Evolutionary conservation across 805 yeast species (phyloP).

Genomic region (Metschnikowia reukaufii): DNA sequence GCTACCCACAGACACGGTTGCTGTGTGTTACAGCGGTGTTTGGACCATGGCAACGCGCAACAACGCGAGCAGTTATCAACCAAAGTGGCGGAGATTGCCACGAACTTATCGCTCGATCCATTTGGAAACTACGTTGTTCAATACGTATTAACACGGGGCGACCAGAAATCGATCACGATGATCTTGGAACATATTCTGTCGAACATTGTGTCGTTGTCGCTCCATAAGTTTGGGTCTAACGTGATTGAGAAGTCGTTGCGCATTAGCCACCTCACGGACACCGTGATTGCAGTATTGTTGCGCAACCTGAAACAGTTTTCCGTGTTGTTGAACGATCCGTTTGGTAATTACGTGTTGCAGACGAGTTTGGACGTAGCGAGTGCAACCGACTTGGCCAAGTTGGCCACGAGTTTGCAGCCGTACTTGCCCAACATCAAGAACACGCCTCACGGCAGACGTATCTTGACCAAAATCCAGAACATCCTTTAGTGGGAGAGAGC

Average conservation of each 20-base stretch:
- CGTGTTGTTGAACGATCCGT: constrained; percentile 54
- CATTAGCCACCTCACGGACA: constrained; percentile 45
- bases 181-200: constrained; percentile 37
- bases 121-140: constrained; percentile 97
- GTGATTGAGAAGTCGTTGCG: constrained; percentile 58
- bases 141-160: constrained; percentile 66
- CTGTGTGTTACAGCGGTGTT: constrained; percentile 92
- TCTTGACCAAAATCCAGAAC: constrained; percentile 61
- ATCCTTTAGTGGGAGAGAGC: constrained; percentile 11
- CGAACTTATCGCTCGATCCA: constrained; percentile 79
- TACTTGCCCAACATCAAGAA: constrained; percentile 74
- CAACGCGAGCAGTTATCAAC: constrained; percentile 70
- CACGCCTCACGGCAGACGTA: constrained; percentile 96
- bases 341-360: constrained; percentile 59
- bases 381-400: constrained; percentile 49
- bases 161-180: constrained; percentile 31
- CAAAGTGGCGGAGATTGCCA: constrained; percentile 67
- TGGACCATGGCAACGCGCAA: constrained; percentile 76
- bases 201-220: constrained; percentile 47
- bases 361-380: constrained; percentile 59
- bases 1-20: constrained; percentile 96
- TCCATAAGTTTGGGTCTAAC: constrained; percentile 61
- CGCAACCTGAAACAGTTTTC: constrained; percentile 34
- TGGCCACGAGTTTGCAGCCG: constrained; percentile 66
- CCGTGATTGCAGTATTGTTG: constrained; percentile 46